Evolutionary conservation across 257 asterid genomes (phyloP), one percentile per base, ranked within the genome.

Genomic region (Salvia miltiorrhiza): DNA sequence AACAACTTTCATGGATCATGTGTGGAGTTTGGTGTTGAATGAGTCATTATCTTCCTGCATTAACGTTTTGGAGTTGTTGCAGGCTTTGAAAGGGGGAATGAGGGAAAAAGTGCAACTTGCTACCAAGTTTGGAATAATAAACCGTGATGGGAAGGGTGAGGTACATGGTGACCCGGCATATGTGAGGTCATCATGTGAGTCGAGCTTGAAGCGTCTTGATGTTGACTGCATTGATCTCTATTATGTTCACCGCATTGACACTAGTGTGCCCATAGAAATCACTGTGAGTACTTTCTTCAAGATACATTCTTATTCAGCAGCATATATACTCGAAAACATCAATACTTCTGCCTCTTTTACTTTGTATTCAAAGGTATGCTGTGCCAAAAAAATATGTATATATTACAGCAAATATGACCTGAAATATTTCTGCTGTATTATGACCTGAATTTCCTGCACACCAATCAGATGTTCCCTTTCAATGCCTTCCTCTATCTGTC

Each of bases 171-270:
- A 83, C 3, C 88, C 86, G 1, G 64, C 63, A 52, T 74, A 78
- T 21, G 86, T 80, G 23, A 73, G 88, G 43, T 68, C 79, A 5
- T 28, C 84, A 2, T 82, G 87, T 26, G 84, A 82, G 71, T 67
- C 81, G 2, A 82, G 85, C 79, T 77, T 82, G 87, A 74, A 74
- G 71, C 87, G 87, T 37, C 87, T 82, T 26, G 81, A 75, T 13
- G 53, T 74, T 5, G 83, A 79, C 33, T 83, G 54, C 69, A 83
- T 83, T 40, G 87, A 83, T 62, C 81, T 83, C 73, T 83, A 83
- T 11, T 77, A 83, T 39, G 75, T 63, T 79, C 87, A 79, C 65
- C 76, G 79, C 16, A 71, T 62, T 2, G 67, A 62, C 65, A 24
- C 26, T 3, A 35, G 37, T 24, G 67, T 62, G 21, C 87, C 87